Evolutionary conservation across 805 yeast species (phyloP), one percentile per base, ranked within the genome.

Genomic region (Kodamaea kaohsiungensis): DNA sequence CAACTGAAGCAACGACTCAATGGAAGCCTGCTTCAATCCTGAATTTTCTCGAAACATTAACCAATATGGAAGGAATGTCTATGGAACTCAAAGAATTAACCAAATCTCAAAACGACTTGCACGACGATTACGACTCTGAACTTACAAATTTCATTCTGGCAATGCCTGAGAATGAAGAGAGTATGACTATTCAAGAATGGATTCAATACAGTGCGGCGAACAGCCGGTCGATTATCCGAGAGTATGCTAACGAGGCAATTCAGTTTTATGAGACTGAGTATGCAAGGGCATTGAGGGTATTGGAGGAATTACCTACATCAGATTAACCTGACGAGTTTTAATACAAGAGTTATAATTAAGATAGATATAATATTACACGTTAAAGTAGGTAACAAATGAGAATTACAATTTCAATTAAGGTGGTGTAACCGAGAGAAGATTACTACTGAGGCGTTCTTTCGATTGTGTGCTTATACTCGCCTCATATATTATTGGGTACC

Each of bases 151-250:
- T 88, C 61, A 82, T 87, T 6, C 77, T 84, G 1, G 83, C 83
- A 43, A 84, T 88, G 83, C 92, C 93, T 0, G 83, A 80, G 30
- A 81, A 80, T 22, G 91, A 88, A 62, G 73, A 88, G 59, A 75
- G 81, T 10, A 83, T 86, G 87, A 82, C 88, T 0, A 80, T 90
- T n/a, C 76, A 78, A 48, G 82, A 87, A 55, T 91, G 96, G 96
- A 69, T 88, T 17, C 63, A 64, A 30, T 73, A 78, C 58, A 79
- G 80, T 60, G 88, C 90, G 0, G 67, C 70, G 10, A 81, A 80
- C 57, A 85, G 88, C 18, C 78, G 78, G 43, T 67, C 67, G 25
- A 72, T 82, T 47, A 72, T 87, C 5, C 65, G 73, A 35, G 73
- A 73, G 27, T 78, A 79, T 27, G 75, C 84, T 37, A 72, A 76